Evolutionary conservation across 257 asterid species (phyloP).

Genomic region (Capsicum chinense): DNA sequence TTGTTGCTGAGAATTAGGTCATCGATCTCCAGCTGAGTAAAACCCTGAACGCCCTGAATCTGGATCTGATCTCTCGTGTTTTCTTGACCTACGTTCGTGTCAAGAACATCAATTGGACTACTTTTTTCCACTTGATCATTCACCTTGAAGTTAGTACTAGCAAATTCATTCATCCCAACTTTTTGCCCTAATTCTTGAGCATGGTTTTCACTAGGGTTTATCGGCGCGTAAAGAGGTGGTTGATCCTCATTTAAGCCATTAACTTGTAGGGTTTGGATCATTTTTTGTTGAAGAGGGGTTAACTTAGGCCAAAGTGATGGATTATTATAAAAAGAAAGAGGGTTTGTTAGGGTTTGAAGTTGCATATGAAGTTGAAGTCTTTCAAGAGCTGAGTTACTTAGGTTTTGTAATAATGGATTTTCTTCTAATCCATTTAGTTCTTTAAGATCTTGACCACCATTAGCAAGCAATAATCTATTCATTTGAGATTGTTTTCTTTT

Average conservation of each 20-base stretch:
- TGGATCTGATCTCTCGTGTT: neutral
- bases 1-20: slow-evolving; percentile 45
- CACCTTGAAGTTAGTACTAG: slow-evolving; percentile 7
- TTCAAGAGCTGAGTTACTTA: slow-evolving; percentile 86
- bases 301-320: slow-evolving; percentile 66
- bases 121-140: slow-evolving; percentile 39
- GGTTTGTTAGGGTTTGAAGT: slow-evolving; percentile 64
- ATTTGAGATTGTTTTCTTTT: slow-evolving; percentile 60
- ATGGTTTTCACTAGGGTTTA: slow-evolving; percentile 12
- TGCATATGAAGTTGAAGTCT: slow-evolving; percentile 92
- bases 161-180: slow-evolving; percentile 26
- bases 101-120: slow-evolving; percentile 29
- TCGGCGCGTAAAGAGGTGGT: neutral
- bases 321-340: slow-evolving; percentile 58
- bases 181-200: slow-evolving; percentile 28
- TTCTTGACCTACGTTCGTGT: slow-evolving; percentile 10
- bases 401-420: slow-evolving; percentile 44
- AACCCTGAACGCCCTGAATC: slow-evolving; percentile 36
- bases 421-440: slow-evolving; percentile 42
- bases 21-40: slow-evolving; percentile 60
- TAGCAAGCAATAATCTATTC: slow-evolving; percentile 41
- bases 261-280: slow-evolving; percentile 49
- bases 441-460: slow-evolving; percentile 41
- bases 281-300: slow-evolving; percentile 56
- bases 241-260: neutral